Base-by-base conservation (phyloP, 495 filamentous ascomycete genomes). In the Hypoxylon perforatum region DNA sequence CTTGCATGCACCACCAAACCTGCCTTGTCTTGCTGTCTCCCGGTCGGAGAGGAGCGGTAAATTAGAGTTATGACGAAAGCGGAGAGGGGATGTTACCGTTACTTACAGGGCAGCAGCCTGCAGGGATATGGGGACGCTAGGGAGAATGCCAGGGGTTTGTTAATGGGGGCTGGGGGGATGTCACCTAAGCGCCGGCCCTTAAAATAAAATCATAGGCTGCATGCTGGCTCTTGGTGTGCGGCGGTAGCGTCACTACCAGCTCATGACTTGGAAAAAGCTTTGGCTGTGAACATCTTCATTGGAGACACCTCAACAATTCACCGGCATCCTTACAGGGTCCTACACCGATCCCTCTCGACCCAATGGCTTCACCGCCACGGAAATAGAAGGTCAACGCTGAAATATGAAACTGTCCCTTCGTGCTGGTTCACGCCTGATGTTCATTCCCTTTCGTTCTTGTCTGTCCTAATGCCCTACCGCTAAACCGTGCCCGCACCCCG, bases 201-300 rank as follows among this genome's bases (percentile, higher is more conserved):
- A 33, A 33, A 63, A n/a, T n/a, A 59, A 33, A 30, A 55, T 50
- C 23, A 19, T 54, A 47, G 41, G n/a, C n/a, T n/a, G n/a, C 33
- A 52, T 52, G 35, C 21, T 57, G n/a, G 22, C 8, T 57, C 57
- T 39, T 38, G n/a, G n/a, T n/a, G 35, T 30, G 19, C 47, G 28
- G 39, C 45, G 18, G 18, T 60, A 61, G 64, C 64, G 64, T 67
- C 64, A 67, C 64, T 48, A n/a, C 52, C 52, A 14, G 22, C 47
- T 66, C 57, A 67, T 67, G 57, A 61, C 51, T 61, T 61, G 56
- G 22, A 28, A 56, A 60, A 61, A n/a, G 49, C 60, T 66, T 51
- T 47, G 1, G n/a, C 21, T 44, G 47, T 30, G 38, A 52, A 12
- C 22, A 35, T 38, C 41, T 14, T 53, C 19, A 56, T 41, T 48